Conservation (phyloP, 1,284 basidiomycete species). For the Boletellus dicymbophilus region DNA sequence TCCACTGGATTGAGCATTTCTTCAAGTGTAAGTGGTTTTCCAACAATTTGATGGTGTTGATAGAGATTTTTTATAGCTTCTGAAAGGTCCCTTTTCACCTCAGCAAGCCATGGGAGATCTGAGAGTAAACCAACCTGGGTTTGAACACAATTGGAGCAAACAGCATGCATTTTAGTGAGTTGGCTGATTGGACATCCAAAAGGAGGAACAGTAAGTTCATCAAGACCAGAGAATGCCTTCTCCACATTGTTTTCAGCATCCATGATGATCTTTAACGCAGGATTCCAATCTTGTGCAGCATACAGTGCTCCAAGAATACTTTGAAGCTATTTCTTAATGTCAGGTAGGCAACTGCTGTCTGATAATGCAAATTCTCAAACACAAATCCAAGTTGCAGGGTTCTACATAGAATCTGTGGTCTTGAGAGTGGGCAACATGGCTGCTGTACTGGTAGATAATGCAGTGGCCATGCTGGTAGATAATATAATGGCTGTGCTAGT, state of each 20-base stretch:
- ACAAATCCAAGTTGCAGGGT: too few relatives aligned
- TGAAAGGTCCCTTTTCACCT: neutral
- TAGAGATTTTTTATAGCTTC: neutral
- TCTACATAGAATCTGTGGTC: too few relatives aligned
- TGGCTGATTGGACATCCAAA: neutral
- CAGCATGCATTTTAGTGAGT: neutral
- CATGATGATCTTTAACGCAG: conserved; percentile 1
- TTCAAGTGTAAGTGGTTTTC: neutral
- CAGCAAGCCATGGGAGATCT: neutral
- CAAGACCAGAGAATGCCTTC: neutral
- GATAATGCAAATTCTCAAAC: too few relatives aligned
- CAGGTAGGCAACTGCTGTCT: too few relatives aligned
- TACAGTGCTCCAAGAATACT: neutral
- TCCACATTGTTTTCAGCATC: neutral
- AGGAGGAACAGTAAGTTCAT: neutral
- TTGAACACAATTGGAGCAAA: neutral
- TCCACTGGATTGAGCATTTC: neutral
- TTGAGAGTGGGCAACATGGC: too few relatives aligned
- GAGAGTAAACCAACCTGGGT: too few relatives aligned
- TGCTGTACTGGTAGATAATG: too few relatives aligned
- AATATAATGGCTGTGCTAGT: too few relatives aligned
- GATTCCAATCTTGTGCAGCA: neutral
- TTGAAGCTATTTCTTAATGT: neutral
- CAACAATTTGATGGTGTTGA: neutral
- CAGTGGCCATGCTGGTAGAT: too few relatives aligned